A percentile compares a stretch with the other conserved stretches of the same genome.
phyloP scores from a whole-genome alignment of 2,329 filamentous ascomycete genomes.

The Fusarium cicatricum region DNA sequence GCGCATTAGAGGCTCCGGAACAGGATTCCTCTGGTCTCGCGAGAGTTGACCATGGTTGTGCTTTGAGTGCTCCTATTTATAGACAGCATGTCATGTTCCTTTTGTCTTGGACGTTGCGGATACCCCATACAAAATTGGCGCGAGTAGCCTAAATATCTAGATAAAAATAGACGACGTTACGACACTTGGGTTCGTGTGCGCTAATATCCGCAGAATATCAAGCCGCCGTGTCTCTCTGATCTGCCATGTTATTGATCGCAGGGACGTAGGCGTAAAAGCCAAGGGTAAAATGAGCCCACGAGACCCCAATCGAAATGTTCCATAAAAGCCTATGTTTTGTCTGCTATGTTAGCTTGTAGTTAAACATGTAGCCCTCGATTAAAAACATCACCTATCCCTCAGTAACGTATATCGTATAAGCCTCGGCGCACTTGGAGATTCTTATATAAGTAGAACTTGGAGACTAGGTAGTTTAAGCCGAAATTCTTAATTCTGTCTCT shows the following conservation, averaged over 20 bases:
- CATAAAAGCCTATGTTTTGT: no score
- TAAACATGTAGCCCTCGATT: no score
- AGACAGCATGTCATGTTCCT: conserved; percentile 13
- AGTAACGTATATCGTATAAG: no score
- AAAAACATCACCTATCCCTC: no score
- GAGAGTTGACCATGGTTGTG: conserved; percentile 4
- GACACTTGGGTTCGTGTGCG: not conserved
- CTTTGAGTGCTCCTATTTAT: not conserved
- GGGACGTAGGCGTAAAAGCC: no score
- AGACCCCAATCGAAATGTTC: no score
- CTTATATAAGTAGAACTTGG: not conserved
- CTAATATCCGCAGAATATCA: no score
- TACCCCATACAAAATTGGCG: conserved; percentile 7
- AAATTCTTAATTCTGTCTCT: conserved; percentile 21
- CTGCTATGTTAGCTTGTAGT: no score
- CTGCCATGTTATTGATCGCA: no score
- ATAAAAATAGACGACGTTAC: conserved; percentile 16
- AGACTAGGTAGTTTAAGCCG: conserved; percentile 2
- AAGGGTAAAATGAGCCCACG: no score
- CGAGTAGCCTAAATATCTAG: conserved; percentile 19
- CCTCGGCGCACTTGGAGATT: not conserved
- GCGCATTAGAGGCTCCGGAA: not conserved
- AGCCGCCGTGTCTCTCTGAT: no score
- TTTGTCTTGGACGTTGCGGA: conserved; percentile 12
- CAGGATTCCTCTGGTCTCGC: conserved; percentile 3